Evolutionary conservation across 371 early-diverging fungal species (phyloP).

Genomic region (Catenaria anguillulae): DNA sequence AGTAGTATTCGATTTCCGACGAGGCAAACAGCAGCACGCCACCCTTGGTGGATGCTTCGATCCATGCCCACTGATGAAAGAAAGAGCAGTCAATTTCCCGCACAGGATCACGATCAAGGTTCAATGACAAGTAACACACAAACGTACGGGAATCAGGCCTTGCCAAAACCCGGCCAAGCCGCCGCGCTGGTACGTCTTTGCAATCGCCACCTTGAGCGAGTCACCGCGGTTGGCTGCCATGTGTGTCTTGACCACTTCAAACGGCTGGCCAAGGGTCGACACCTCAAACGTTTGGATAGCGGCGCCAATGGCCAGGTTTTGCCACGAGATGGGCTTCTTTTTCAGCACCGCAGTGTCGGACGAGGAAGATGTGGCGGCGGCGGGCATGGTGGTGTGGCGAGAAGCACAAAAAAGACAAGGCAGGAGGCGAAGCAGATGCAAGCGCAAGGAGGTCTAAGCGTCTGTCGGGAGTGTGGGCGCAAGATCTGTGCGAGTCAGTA

Average conservation of each 20-base stretch:
- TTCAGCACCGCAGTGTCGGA: too few relatives aligned
- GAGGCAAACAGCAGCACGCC: constrained; percentile 88
- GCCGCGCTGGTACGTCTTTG: constrained; percentile 55
- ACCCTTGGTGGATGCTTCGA: constrained; percentile 85
- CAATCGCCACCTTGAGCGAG: constrained; percentile 40
- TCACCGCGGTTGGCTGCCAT: constrained; percentile 73
- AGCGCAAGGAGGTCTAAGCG: too few relatives aligned
- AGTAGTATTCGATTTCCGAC: constrained; percentile 73
- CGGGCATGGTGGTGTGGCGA: too few relatives aligned
- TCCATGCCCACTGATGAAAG: constrained; percentile 82
- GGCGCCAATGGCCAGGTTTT: constrained; percentile 46
- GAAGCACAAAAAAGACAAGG: too few relatives aligned
- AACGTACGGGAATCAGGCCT: constrained; percentile 38
- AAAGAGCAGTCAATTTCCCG: neutral
- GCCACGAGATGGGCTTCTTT: constrained; percentile 47
- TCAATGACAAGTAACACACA: too few relatives aligned
- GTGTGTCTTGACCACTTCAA: constrained; percentile 80
- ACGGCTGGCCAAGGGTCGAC: constrained; percentile 76
- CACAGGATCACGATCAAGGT: too few relatives aligned
- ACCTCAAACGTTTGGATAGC: constrained; percentile 50
- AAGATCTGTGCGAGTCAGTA: too few relatives aligned
- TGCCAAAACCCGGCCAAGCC: constrained; percentile 69
- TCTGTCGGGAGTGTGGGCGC: too few relatives aligned
- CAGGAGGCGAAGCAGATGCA: too few relatives aligned
- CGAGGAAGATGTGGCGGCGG: too few relatives aligned